Conservation (phyloP, 2,329 filamentous ascomycete species). For the Polychaeton citri region DNA sequence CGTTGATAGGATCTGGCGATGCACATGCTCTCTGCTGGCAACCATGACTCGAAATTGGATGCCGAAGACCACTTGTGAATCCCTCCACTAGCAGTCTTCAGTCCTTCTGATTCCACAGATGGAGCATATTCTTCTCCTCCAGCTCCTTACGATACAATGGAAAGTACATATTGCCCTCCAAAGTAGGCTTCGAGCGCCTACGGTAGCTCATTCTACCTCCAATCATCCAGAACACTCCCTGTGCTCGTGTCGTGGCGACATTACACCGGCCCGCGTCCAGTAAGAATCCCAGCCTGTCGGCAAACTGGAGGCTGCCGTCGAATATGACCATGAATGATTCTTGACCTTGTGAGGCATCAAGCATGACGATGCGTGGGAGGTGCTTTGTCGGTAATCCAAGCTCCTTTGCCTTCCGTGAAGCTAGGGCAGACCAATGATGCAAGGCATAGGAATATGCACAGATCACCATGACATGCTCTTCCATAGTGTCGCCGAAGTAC, state of each 20-base stretch:
- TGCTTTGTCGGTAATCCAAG: not conserved
- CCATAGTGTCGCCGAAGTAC: conserved; percentile 3
- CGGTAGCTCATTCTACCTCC: conserved; percentile 2
- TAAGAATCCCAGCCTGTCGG: conserved; percentile 8
- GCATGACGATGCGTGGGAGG: conserved; percentile 7
- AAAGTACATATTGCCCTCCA: not conserved
- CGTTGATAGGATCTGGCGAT: too few relatives aligned
- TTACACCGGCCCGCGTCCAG: conserved; percentile 7
- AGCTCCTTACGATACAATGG: not conserved
- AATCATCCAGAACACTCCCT: conserved; percentile 10
- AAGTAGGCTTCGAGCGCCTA: not conserved
- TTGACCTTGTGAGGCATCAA: conserved; percentile 8
- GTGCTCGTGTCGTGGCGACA: conserved; percentile 11
- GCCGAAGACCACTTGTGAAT: too few relatives aligned
- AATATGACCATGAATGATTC: conserved; percentile 8
- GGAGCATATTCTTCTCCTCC: not conserved
- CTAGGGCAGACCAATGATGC: not conserved
- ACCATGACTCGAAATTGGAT: too few relatives aligned
- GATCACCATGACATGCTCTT: conserved; percentile 8
- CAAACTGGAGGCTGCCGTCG: conserved; percentile 7
- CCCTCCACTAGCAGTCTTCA: too few relatives aligned
- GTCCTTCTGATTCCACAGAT: too few relatives aligned
- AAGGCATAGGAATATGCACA: conserved; percentile 6
- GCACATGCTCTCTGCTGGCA: too few relatives aligned
- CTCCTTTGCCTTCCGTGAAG: not conserved